Evolutionary conservation across 768 basidiomycete species (phyloP), one percentile per base, ranked within the genome.

Genomic region (Terana coerulea): DNA sequence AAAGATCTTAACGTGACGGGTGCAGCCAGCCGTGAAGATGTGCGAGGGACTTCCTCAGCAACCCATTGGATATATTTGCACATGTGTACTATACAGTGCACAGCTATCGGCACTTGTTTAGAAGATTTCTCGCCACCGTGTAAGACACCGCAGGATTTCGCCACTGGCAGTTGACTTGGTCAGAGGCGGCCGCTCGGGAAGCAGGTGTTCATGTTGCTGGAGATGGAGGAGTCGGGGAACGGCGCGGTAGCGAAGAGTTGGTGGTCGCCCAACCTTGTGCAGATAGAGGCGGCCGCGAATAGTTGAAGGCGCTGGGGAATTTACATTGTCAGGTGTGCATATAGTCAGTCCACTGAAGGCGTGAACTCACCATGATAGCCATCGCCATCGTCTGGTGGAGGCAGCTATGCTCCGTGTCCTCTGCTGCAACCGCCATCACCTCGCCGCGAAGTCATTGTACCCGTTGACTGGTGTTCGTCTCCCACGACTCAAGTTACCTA

Each of bases 21-120:
- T 12, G 17, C 22, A 4, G 19, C 5, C 42, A 39, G 10, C 14
- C 37, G 42, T 24, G 50, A 49, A 3, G 50, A 42, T 12, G 19
- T 42, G 3, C 33, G 34, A 17, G 14, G 19, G 5, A 19, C 36
- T 11, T 45, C 35, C 15, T 22, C 54, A 29, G 50, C 54, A 5
- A 40, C 41, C 48, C 47, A 55, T n/a, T 39, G 26, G 29, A 55
- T 50, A 36, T 50, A 55, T 11, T 25, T 28, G 37, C 83, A 85
- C 69, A 64, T 21, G 66, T 68, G 31, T 75, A 75, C 2, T 71
- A 68, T 55, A 83, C 85, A 12, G 61, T 74, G 75, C 78, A 81
- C 63, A 80, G 83, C 26, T 64, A 61, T 46, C 73, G 70, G 4
- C 81, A 83, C 58, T 80, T 76, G 59, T 80, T 76, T 57, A 72